phyloP scores from a whole-genome alignment of 768 basidiomycete species.

The Amanita phalloides region DNA sequence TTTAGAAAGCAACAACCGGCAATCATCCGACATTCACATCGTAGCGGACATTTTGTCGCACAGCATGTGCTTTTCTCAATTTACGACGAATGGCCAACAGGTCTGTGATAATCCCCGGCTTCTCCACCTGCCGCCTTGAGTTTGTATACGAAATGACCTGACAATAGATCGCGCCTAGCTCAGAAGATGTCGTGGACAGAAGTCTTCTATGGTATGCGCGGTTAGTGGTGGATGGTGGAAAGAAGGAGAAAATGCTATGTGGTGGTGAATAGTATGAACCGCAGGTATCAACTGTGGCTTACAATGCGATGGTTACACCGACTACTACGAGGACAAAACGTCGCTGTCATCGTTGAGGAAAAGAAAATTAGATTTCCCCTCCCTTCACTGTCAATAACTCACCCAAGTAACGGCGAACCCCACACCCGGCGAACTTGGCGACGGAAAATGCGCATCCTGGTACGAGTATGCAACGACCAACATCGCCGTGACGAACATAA shows the following conservation, averaged over 20 bases:
- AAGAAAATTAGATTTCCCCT: neutral
- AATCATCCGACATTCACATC: constrained; percentile 35
- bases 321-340: constrained; percentile 60
- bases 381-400: constrained; percentile 7
- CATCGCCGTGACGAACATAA: constrained; percentile 52
- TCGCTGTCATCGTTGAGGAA: constrained; percentile 24
- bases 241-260: constrained; percentile 54
- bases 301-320: constrained; percentile 77
- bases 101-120: constrained; percentile 46
- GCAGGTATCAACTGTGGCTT: constrained; percentile 11
- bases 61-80: constrained; percentile 45
- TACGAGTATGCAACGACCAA: constrained; percentile 71
- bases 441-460: constrained; percentile 39
- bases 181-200: constrained; percentile 54
- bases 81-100: constrained; percentile 70
- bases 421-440: constrained; percentile 42
- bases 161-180: constrained; percentile 68
- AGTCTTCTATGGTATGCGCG: constrained; percentile 62
- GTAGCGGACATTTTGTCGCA: constrained; percentile 52
- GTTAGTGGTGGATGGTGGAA: constrained; percentile 69
- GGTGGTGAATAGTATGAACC: neutral
- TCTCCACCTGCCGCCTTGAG: constrained; percentile 37
- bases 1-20: neutral
- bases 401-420: constrained; percentile 72
- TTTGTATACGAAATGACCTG: constrained; percentile 65